Evolutionary conservation across 768 basidiomycete species (phyloP).

Genomic region (Tylopilus balloui): DNA sequence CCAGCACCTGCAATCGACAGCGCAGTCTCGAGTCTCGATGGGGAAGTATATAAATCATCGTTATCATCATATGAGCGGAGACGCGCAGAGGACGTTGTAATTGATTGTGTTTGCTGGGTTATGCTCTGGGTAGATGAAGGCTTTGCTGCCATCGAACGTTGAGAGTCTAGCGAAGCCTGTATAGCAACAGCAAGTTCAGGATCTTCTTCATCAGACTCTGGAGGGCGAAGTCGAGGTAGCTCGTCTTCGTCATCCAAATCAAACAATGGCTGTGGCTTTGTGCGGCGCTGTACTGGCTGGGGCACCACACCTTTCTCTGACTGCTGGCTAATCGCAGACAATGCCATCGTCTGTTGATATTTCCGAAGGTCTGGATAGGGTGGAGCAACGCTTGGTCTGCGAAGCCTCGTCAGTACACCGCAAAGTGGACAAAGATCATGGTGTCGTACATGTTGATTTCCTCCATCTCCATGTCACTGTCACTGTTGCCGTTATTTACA

Average conservation of each 20-base stretch:
- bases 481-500: slow-evolving; percentile 39
- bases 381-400: slow-evolving; percentile 29
- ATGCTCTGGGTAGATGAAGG: slow-evolving; percentile 5
- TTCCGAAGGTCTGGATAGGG: slow-evolving; percentile 62
- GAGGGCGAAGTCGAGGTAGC: slow-evolving; percentile 15
- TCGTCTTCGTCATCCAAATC: slow-evolving; percentile 48
- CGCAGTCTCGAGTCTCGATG: slow-evolving; percentile 59
- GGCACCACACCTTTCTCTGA: slow-evolving; percentile 31
- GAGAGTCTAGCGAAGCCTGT: slow-evolving; percentile 52
- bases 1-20: slow-evolving; percentile 63
- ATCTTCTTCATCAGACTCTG: slow-evolving; percentile 46
- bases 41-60: slow-evolving; percentile 49
- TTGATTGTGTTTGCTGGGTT: slow-evolving; percentile 5
- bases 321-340: slow-evolving; percentile 54
- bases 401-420: slow-evolving; percentile 12
- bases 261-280: slow-evolving; percentile 47
- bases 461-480: slow-evolving; percentile 73
- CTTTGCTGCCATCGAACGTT: neutral
- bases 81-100: slow-evolving; percentile 1
- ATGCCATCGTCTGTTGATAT: slow-evolving; percentile 56
- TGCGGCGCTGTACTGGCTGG: slow-evolving; percentile 34
- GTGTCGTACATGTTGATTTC: slow-evolving; percentile 63
- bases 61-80: slow-evolving; percentile 27
- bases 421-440: neutral
- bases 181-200: slow-evolving; percentile 55